Base-by-base conservation (phyloP, 768 basidiomycete species). In the Tremella mesenterica region DNA sequence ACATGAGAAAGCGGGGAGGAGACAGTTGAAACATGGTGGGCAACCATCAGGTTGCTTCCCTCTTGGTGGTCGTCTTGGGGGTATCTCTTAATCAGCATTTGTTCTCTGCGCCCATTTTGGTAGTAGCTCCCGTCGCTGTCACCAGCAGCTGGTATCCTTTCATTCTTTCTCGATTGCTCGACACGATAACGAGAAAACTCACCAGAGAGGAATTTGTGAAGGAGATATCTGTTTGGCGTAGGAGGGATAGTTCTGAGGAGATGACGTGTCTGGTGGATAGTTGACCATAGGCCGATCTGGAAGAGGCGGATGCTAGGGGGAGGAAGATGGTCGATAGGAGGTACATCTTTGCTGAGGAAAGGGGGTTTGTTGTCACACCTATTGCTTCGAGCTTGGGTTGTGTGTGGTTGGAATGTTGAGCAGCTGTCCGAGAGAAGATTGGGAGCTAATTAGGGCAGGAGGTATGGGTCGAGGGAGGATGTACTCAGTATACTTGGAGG, bases 1-100 rank as follows among this genome's bases (percentile, higher is more conserved):
- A 68, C 93, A 99, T 0, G 79, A 85, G 73, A 92, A 96, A 0
- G 81, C 85, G 0, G 91, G 90, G 14, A 99, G 78, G 50, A 89
- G 78, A 72, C 93, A 99, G 73, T 99, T 97, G 78, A 99, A 99
- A 74, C 92, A 96, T 18, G 76, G 77, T 36, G 75, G 75, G 53
- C 75, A 76, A 8, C 53, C 39, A n/a, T 53, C 56, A 4, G 51
- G 51, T 23, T 43, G 16, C 33, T n/a, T 29, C 4, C 14, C 12
- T 6, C 29, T 33, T 12, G 50, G 50, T 30, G 39, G 28, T 7
- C 53, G 53, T 8, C 53, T 26, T 9, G 52, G 52, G 16, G 52
- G 52, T 7, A 48, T 29, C 51, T 52, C n/a, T n/a, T n/a, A n/a
- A n/a, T n/a, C n/a, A n/a, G n/a, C n/a, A n/a, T n/a, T n/a, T n/a